Evolutionary conservation across 2,329 filamentous ascomycete genomes (phyloP), one percentile per base, ranked within the genome.

Genomic region (Colletotrichum orchidophilum): DNA sequence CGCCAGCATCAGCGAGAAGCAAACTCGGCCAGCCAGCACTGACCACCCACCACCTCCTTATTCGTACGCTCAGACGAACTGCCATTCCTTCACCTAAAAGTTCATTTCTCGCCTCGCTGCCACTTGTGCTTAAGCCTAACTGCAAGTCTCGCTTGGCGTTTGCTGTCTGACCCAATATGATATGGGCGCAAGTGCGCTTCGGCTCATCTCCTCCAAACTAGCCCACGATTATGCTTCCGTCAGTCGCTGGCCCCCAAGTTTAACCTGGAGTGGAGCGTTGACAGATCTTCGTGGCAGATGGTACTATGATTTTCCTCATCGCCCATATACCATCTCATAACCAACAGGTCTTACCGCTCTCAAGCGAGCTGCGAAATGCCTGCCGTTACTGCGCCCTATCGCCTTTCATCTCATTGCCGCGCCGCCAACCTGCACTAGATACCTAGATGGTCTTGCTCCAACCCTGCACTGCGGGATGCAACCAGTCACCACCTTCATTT

Each of bases 401-500:
- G 39, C 39, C 18, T n/a, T 9, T 15, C 13, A 31, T 31, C 24
- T 35, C 27, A 53, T 33, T 27, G 21, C 42, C 35, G 39, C 35
- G n/a, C 24, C 59, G 50, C 46, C 54, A 27, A 39, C 50, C n/a
- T 59, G 50, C 29, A 57, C 24, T 46, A 46, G 54, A 55, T n/a
- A 24, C 52, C 24, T 46, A 46, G 54, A 55, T n/a, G 35, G 60
- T 57, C 24, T 53, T 31, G 42, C 46, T 46, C n/a, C 66, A 55
- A 59, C 57, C 57, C 55, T 71, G 68, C 63, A 59, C 26, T 46
- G 53, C 64, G 69, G 69, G 64, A 71, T 71, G 64, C 64, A 49
- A 63, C 53, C 42, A 55, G 64, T 60, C 65, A 42, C 27, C 69
- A 63, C 33, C 58, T 69, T 71, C 69, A 71, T 71, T 71, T 71